Conservation (phyloP, 208 protist species). For the Trypanosoma avium region DNA sequence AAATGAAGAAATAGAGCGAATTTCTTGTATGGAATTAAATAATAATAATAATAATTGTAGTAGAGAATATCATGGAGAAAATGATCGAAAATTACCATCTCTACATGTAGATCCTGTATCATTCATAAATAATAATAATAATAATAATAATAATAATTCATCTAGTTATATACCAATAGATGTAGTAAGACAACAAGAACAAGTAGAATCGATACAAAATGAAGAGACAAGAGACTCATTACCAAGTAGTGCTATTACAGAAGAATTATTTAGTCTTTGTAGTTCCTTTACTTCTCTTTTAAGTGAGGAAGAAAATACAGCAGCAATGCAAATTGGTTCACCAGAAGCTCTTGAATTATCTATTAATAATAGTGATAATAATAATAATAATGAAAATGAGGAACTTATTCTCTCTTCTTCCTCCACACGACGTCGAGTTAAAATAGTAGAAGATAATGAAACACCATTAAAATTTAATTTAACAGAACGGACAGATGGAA, state of each 20-base stretch:
- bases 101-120: neutral
- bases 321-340: slow-evolving; percentile 17
- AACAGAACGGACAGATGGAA: slow-evolving; percentile 5
- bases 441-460: neutral
- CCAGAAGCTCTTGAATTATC: neutral
- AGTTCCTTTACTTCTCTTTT: neutral
- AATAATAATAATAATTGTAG: too few relatives aligned
- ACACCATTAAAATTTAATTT: neutral
- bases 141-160: too few relatives aligned
- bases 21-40: neutral
- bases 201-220: too few relatives aligned
- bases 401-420: neutral
- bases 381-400: neutral
- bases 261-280: slow-evolving; percentile 15
- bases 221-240: too few relatives aligned
- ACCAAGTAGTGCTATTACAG: too few relatives aligned
- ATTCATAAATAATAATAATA: too few relatives aligned
- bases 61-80: too few relatives aligned
- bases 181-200: too few relatives aligned
- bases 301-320: too few relatives aligned
- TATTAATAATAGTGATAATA: neutral
- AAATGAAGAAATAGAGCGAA: slow-evolving; percentile 32
- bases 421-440: neutral
- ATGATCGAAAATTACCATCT: neutral
- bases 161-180: too few relatives aligned